Evolutionary conservation across 176 grass and related monocot species (phyloP), one percentile per base, ranked within the genome.

Genomic region (Carex parvula): DNA sequence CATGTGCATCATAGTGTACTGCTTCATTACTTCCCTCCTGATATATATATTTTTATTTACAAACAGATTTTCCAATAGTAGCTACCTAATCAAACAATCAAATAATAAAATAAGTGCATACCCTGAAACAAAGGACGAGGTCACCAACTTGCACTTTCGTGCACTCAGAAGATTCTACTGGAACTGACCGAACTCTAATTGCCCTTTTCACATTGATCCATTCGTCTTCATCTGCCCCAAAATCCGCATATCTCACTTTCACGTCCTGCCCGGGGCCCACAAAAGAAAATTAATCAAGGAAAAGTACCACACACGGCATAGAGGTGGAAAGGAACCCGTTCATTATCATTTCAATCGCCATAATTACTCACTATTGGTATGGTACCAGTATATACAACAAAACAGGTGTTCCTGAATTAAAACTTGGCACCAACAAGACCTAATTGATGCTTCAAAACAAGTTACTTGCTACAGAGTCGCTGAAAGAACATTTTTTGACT

Each of bases 111-210:
- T 24, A 24, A 24, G 22, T 24, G 22, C 22, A 24, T 88, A 91
- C 89, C 85, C 75, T 58, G 48, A 85, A 91, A 84, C 89, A 85
- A 60, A 91, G 89, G n/a, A 91, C 89, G 20, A 88, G 85, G 61
- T 88, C 86, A 17, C 89, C 89, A 2, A 67, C 89, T 17, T 41
- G 11, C 58, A 91, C 78, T 57, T 88, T 88, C 6, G n/a, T 48
- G 82, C 89, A 88, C 35, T 88, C 86, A 24, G 82, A 83, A 76
- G 89, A 85, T 71, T 88, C 89, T 2, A 91, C 11, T 48, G 89
- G 89, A 83, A 91, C 82, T 16, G 89, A 91, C 26, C 89, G 86
- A 72, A 82, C 77, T 8, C 89, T 78, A 8, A 91, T 50, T 30
- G 75, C 82, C 59, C 83, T 62, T 62, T 88, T 91, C 50, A 91